Evolutionary conservation across 176 grass and related monocot species (phyloP).

Genomic region (Phyllostachys edulis): DNA sequence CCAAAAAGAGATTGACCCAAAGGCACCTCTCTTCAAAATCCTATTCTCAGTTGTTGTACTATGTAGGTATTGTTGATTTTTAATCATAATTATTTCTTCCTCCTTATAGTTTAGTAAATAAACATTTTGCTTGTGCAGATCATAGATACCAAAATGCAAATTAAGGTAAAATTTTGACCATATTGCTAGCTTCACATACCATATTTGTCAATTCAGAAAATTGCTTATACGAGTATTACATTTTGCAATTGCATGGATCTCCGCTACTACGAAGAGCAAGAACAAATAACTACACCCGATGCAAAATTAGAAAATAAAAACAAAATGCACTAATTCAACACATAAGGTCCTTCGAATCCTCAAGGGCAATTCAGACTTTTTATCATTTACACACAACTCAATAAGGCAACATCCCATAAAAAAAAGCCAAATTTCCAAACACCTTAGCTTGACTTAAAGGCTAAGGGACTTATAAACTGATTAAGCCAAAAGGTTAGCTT

Average conservation of each 20-base stretch:
- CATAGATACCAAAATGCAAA: slow-evolving; percentile 6
- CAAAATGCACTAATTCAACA: too few relatives aligned
- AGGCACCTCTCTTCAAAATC: background rate
- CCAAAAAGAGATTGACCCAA: background rate
- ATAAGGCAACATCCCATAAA: too few relatives aligned
- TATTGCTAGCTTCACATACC: background rate
- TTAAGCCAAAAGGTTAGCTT: too few relatives aligned
- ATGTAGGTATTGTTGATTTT: background rate
- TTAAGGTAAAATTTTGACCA: background rate
- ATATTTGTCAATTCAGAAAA: slow-evolving; percentile 29
- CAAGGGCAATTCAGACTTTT: too few relatives aligned
- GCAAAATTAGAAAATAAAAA: too few relatives aligned
- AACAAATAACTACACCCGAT: background rate
- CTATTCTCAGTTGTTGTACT: background rate
- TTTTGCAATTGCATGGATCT: slow-evolving; percentile 28
- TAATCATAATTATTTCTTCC: background rate
- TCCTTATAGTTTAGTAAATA: background rate
- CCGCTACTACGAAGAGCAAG: slow-evolving; percentile 12
- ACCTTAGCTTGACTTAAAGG: too few relatives aligned
- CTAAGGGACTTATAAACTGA: too few relatives aligned
- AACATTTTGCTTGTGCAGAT: background rate
- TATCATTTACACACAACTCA: too few relatives aligned
- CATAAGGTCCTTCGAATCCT: too few relatives aligned
- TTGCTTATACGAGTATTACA: slow-evolving; percentile 35
- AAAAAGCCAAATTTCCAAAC: too few relatives aligned